Conservation (phyloP, 129 eudicot species). For the Deinandra increscens region DNA sequence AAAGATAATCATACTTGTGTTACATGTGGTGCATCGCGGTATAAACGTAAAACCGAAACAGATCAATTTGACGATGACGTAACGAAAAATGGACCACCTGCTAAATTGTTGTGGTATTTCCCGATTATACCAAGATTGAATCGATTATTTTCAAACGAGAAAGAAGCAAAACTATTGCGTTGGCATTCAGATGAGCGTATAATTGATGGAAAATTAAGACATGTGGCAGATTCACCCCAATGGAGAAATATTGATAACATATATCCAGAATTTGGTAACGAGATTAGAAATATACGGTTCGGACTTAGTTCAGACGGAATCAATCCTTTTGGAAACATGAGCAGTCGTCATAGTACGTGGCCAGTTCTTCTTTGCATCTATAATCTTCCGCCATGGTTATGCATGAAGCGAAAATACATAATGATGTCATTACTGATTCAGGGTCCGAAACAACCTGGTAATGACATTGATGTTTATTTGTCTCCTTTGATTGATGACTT, state of each 20-base stretch:
- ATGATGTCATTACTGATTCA: not conserved
- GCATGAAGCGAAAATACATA: not conserved
- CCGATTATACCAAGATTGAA: too few species aligned
- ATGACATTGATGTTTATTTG: not conserved
- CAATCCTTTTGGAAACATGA: not conserved
- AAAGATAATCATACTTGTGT: too few species aligned
- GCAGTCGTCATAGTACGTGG: not conserved
- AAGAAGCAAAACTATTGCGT: too few species aligned
- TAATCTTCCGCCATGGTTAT: not conserved
- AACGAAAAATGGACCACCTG: too few species aligned
- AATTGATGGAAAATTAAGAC: not conserved
- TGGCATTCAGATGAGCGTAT: too few species aligned
- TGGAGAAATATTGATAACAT: too few species aligned
- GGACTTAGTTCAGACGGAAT: not conserved
- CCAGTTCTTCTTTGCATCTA: not conserved
- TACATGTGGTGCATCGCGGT: too few species aligned
- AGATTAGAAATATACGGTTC: not conserved
- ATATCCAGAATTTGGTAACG: too few species aligned
- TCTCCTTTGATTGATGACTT: not conserved
- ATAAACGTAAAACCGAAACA: too few species aligned
- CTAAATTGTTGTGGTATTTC: too few species aligned
- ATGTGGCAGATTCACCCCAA: not conserved
- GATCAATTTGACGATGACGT: too few species aligned
- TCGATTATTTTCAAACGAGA: too few species aligned
- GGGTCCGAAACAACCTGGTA: not conserved